A percentile compares a stretch with the other conserved stretches of the same genome.
Evolutionary conservation across 768 basidiomycete genomes (phyloP).

Genomic region (Tylopilus felleus): DNA sequence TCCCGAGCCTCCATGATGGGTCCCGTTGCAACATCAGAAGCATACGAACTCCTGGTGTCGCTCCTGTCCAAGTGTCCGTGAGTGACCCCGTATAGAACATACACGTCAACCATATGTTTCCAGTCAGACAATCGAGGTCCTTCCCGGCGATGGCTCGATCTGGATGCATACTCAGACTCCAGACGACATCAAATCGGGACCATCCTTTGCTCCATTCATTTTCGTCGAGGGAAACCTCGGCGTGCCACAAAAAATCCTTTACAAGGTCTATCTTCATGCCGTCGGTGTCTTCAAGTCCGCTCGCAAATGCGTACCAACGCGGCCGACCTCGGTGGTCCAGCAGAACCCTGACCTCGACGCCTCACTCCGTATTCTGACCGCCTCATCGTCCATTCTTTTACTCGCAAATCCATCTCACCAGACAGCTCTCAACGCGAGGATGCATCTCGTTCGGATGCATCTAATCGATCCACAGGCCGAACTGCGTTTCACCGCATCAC

Average conservation of each 20-base stretch:
- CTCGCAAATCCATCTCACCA: conserved; percentile 68
- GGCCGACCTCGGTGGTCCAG: not conserved
- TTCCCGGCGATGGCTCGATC: conserved; percentile 52
- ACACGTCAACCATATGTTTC: not conserved
- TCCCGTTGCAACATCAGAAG: conserved; percentile 1
- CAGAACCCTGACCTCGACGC: conserved; percentile 1
- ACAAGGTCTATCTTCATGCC: conserved; percentile 48
- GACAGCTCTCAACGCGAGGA: conserved; percentile 62
- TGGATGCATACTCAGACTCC: conserved; percentile 39
- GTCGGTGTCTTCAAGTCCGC: conserved; percentile 33
- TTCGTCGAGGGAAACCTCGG: conserved; percentile 59
- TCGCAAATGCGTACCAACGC: conserved; percentile 10
- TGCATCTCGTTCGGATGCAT: conserved; percentile 43
- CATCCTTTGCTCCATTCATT: conserved; percentile 46
- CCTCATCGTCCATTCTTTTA: conserved; percentile 48
- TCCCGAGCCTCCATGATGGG: not conserved
- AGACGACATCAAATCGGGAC: conserved; percentile 13
- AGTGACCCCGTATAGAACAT: conserved; percentile 9
- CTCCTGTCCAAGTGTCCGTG: conserved; percentile 26
- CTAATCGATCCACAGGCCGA: conserved; percentile 43
- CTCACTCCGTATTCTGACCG: conserved; percentile 20
- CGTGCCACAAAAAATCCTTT: conserved; percentile 56
- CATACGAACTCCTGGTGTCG: conserved; percentile 22
- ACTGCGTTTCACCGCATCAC: conserved; percentile 42
- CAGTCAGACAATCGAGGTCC: conserved; percentile 51